phyloP scores from a whole-genome alignment of 2,329 filamentous ascomycete species.

The Aureobasidium melanogenum region DNA sequence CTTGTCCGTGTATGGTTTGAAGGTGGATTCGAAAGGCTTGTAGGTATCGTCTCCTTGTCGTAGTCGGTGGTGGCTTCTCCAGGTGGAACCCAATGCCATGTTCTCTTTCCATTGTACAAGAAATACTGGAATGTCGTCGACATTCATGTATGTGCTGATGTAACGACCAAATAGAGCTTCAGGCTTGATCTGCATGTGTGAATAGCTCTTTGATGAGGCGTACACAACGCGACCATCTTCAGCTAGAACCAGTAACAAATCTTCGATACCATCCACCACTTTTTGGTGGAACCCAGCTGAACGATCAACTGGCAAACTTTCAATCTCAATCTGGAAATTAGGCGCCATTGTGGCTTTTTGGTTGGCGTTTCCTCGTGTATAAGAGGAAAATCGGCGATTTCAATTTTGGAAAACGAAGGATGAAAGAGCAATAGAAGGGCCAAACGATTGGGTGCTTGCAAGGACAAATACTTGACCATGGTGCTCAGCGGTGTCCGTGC shows the following conservation, averaged over 20 bases:
- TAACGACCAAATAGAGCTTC: neutral
- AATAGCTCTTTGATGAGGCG: neutral
- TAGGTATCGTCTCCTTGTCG: neutral
- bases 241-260: neutral
- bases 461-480: neutral
- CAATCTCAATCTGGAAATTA: neutral
- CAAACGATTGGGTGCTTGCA: neutral
- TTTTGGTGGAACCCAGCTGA: neutral
- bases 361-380: neutral
- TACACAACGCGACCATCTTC: neutral
- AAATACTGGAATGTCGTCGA: neutral
- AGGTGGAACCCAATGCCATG: neutral
- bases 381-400: neutral
- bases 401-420: neutral
- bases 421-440: neutral
- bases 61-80: neutral
- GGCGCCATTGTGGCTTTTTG: neutral
- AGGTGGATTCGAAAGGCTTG: neutral
- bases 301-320: neutral
- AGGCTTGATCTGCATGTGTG: neutral
- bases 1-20: neutral
- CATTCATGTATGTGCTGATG: slow-evolving; percentile 1
- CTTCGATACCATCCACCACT: neutral
- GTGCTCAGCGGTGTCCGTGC: neutral
- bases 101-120: neutral